Percentiles rank a stretch among this genome's conserved stretches.
phyloP scores from a whole-genome alignment of 208 protist genomes.

The Acanthamoeba divionensis region DNA sequence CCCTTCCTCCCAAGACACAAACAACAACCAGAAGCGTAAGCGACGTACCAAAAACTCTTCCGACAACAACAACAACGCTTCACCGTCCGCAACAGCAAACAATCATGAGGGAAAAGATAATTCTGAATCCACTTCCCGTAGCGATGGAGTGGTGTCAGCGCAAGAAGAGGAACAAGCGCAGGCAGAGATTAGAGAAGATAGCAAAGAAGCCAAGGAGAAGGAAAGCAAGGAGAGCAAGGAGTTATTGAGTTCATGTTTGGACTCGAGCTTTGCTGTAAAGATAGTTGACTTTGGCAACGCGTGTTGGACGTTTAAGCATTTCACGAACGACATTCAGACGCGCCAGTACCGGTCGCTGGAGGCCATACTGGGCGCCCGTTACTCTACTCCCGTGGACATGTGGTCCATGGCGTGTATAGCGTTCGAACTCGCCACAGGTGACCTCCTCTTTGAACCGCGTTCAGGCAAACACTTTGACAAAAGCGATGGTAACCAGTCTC shows the following conservation, averaged over 20 bases:
- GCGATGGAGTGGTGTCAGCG: conserved; percentile 81
- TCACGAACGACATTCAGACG: conserved; percentile 91
- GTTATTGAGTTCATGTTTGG: not conserved
- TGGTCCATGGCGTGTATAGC: conserved; percentile 80
- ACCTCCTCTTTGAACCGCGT: conserved; percentile 88
- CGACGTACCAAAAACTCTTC: not conserved
- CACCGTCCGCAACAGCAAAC: not conserved
- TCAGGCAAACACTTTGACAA: conserved; percentile 82
- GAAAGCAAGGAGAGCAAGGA: conserved; percentile 5
- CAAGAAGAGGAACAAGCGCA: conserved; percentile 88
- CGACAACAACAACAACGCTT: not conserved
- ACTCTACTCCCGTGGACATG: conserved; percentile 82
- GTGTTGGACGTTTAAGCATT: conserved; percentile 95
- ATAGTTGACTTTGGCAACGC: conserved; percentile 98
- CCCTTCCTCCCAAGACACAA: too few species aligned
- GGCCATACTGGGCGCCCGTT: conserved; percentile 78
- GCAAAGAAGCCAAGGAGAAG: conserved; percentile 7
- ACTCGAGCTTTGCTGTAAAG: conserved; percentile 82
- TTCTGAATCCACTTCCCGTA: too few species aligned
- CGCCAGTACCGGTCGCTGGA: conserved; percentile 87
- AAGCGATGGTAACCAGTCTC: conserved; percentile 72
- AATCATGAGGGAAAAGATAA: conserved; percentile 19
- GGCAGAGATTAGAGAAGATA: conserved; percentile 85
- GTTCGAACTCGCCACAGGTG: conserved; percentile 87
- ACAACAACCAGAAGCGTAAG: conserved; percentile 20